Evolutionary conservation across 192 early-diverging fungal species (phyloP).

Genomic region (Spizellomyces sp.): DNA sequence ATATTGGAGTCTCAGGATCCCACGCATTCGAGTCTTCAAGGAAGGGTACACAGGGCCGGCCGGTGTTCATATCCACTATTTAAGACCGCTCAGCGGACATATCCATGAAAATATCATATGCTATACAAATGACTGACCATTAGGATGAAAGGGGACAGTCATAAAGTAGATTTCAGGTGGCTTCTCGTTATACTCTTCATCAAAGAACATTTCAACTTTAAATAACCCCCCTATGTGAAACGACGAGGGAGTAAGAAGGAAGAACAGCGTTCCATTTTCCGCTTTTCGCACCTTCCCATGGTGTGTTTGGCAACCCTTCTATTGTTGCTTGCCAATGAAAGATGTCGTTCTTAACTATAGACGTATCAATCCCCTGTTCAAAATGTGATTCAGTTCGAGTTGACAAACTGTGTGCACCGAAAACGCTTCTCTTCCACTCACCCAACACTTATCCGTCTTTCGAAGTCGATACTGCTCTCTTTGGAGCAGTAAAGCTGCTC

Average conservation of each 20-base stretch:
- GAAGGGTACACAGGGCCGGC: slow-evolving; percentile 41
- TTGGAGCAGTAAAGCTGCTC: slow-evolving; percentile 46
- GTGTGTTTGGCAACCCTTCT: slow-evolving; percentile 42
- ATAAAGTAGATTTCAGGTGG: slow-evolving; percentile 51
- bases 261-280: not conserved
- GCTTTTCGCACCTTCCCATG: slow-evolving; percentile 48
- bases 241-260: not conserved
- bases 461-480: slow-evolving; percentile 42
- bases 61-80: slow-evolving; percentile 48
- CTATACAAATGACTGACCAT: slow-evolving; percentile 18
- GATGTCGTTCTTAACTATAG: slow-evolving; percentile 34
- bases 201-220: slow-evolving; percentile 45
- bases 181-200: slow-evolving; percentile 47
- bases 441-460: slow-evolving; percentile 27
- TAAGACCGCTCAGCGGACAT: not conserved
- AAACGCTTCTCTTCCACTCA: slow-evolving; percentile 11
- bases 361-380: slow-evolving; percentile 41
- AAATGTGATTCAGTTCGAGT: not conserved
- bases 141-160: slow-evolving; percentile 63
- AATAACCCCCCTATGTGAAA: slow-evolving; percentile 37
- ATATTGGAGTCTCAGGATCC: slow-evolving; percentile 40
- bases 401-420: not conserved
- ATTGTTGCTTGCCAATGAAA: slow-evolving; percentile 51
- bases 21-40: slow-evolving; percentile 41
- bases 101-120: slow-evolving; percentile 9